Base-by-base conservation (phyloP, 2,329 filamentous ascomycete species). In the Tolypocladium inflatum region DNA sequence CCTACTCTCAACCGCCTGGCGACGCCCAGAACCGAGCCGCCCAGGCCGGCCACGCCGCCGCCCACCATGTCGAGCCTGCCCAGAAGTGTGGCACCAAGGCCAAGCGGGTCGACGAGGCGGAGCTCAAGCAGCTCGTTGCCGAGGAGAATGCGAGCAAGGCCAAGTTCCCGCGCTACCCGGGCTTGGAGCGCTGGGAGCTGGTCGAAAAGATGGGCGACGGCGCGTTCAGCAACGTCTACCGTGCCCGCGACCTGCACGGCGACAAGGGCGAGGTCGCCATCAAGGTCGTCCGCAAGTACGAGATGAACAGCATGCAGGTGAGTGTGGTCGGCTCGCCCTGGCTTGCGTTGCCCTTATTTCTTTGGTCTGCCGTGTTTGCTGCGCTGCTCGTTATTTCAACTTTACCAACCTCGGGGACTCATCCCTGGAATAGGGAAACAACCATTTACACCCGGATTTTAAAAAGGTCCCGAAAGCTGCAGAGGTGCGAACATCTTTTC, bases 301-400 rank as follows among this genome's bases (percentile, higher is more conserved):
- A 99, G 76, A 97, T 99, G 90, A 97, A 96, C 77, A 92, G 87
- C 64, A 91, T 88, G 80, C 94, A 97, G 91, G 94, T 99, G 83
- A 84, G 91, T 88, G 30, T 39, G 30, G 17, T n/a, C 2, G 30
- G 48, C 68, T 59, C 53, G 55, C 35, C 60, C 60, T 55, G 21
- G 21, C 38, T 17, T 35, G 43, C 57, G 55, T 61, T 35, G 55
- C 57, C 50, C 64, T 62, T 59, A 60, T 54, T 63, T 64, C 59
- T 63, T 56, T 55, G 30, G 55, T 54, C 39, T 23, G 23, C 33
- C 1, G 11, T 30, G 21, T 53, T 66, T 65, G 59, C 59, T 63
- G 62, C 59, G 61, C 60, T 60, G 60, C 61, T 65, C 64, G 63
- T 62, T 62, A 64, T 63, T 58, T 37, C 57, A 61, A 68, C 70